Base-by-base conservation (phyloP, 2,329 filamentous ascomycete genomes). In the Aspergillus novofumigatus region DNA sequence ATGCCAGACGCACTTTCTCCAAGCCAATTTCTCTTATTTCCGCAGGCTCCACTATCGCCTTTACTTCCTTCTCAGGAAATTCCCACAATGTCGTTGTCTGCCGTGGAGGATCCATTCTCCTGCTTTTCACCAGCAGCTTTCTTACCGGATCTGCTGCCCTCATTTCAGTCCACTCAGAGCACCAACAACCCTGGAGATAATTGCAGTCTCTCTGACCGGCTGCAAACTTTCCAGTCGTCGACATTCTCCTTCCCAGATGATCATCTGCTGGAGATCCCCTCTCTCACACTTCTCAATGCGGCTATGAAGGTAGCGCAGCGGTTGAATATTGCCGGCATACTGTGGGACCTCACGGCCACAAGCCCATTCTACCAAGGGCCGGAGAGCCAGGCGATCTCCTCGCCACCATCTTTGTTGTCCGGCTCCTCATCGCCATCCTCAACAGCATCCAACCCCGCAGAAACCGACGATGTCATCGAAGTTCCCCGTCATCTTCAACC, bases 401-500 rank as follows among this genome's bases (percentile, higher is more conserved):
- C 58, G 3, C 52, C 56, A n/a, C 51, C 47, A 23, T 60, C 58
- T 26, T 41, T 54, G 6, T 26, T 23, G 2, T 60, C 59, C 20
- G 51, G 59, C 50, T 52, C 53, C 20, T 60, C 61, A 21, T 56
- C 49, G 4, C 49, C 55, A 25, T 55, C 54, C 63, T 70, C 65
- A 56, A 62, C 23, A 67, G 52, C 54, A 48, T 59, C 74, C 64
- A 44, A 58, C 69, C 8, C 62, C 26, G 20, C 49, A n/a, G 20
- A 14, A 14, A 45, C 29, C 5, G 42, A 51, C 3, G 52, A 62
- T 32, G 23, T 54, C 14, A 51, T 73, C 11, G 71, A 77, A 49
- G 69, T 85, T 7, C 81, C 80, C 1, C 49, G 55, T 14, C 75
- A 79, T 41, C 80, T 82, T 71, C 78, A 74, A 32, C 83, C 83